Percentiles rank a stretch among this genome's conserved stretches.
Conservation (phyloP, 805 yeast genomes). For the Clavispora santaluciae region DNA sequence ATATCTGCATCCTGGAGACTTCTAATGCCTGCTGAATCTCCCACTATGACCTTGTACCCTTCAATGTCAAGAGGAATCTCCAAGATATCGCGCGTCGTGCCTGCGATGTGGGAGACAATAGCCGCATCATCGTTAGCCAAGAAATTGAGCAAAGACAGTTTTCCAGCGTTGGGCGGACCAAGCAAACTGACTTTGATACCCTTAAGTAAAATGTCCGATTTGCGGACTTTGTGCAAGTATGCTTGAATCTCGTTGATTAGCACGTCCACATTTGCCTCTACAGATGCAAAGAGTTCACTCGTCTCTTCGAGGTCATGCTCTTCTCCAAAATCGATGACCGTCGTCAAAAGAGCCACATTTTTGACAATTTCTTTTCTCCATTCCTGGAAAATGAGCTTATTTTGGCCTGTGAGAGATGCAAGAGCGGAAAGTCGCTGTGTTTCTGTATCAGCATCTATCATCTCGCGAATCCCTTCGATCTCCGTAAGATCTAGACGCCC, state of each 20-base stretch:
- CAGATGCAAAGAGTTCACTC: conserved; percentile 47
- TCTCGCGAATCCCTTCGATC: conserved; percentile 81
- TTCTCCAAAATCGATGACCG: conserved; percentile 91
- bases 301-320: conserved; percentile 79
- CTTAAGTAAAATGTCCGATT: conserved; percentile 57
- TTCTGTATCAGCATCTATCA: conserved; percentile 94
- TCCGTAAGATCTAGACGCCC: conserved; percentile 82
- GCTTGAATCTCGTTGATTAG: conserved; percentile 43
- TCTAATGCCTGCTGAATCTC: conserved; percentile 93
- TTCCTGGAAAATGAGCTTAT: conserved; percentile 44
- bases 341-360: conserved; percentile 71
- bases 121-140: conserved; percentile 79
- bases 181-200: conserved; percentile 73
- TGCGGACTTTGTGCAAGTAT: conserved; percentile 43
- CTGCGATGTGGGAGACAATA: conserved; percentile 86
- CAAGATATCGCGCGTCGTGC: conserved; percentile 88
- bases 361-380: conserved; percentile 71
- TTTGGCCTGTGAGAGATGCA: conserved; percentile 66
- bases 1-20: conserved; percentile 40
- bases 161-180: conserved; percentile 97
- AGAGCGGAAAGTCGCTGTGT: conserved; percentile 74
- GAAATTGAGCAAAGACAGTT: conserved; percentile 78
- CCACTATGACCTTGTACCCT: conserved; percentile 78
- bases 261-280: conserved; percentile 36
- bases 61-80: conserved; percentile 76